Conservation (phyloP, 2,329 filamentous ascomycete genomes). For the Metarhizium brunneum region DNA sequence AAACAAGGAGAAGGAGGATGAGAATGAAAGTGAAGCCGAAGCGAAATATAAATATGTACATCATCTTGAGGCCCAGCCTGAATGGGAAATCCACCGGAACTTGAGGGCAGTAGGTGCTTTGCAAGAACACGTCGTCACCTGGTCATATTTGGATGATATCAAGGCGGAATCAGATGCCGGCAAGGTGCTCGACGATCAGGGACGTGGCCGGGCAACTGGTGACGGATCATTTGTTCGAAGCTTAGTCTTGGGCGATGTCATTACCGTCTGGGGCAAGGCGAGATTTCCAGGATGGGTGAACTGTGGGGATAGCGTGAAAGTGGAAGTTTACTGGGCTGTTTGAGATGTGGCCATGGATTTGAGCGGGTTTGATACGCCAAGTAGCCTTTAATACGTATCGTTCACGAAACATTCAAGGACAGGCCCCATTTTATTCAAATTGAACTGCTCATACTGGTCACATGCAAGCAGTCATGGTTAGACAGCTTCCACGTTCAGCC, state of each 20-base stretch:
- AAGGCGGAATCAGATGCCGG: slow-evolving; percentile 31
- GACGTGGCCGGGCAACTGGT: slow-evolving; percentile 40
- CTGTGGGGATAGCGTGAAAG: slow-evolving; percentile 34
- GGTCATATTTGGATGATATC: slow-evolving; percentile 42
- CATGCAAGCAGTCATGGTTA: too few species aligned
- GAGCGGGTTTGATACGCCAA: too few species aligned
- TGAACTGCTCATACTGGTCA: too few species aligned
- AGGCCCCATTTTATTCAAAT: too few species aligned
- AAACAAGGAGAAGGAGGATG: background rate
- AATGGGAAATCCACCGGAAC: slow-evolving; percentile 41
- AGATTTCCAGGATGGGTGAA: slow-evolving; percentile 48
- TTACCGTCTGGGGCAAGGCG: slow-evolving; percentile 53
- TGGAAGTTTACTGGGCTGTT: slow-evolving; percentile 52
- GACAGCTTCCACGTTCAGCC: too few species aligned
- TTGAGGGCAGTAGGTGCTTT: slow-evolving; percentile 22
- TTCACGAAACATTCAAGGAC: too few species aligned
- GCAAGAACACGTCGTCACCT: slow-evolving; percentile 39
- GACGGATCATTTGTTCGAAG: slow-evolving; percentile 46
- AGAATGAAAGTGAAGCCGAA: background rate
- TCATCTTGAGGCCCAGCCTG: slow-evolving; percentile 21
- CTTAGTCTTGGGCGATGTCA: slow-evolving; percentile 48
- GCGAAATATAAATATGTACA: slow-evolving; percentile 26
- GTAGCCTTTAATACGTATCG: too few species aligned
- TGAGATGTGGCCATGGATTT: slow-evolving; percentile 8
- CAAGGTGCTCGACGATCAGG: slow-evolving; percentile 27